Percentiles rank a stretch among this genome's conserved stretches.
Evolutionary conservation across 2,329 filamentous ascomycete species (phyloP).

Genomic region (Rhynchosporium graminicola): DNA sequence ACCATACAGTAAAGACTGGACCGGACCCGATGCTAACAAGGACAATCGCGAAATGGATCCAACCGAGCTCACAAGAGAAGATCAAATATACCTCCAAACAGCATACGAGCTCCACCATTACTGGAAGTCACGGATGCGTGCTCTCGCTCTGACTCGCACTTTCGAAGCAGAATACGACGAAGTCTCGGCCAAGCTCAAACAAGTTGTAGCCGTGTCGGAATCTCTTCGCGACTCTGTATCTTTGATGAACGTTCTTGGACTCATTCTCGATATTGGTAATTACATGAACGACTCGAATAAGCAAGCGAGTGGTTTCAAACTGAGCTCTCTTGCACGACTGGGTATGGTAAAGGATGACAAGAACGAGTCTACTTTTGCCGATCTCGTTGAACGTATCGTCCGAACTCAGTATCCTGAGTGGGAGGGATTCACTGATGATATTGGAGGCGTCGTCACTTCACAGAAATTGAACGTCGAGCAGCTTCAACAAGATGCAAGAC

Average conservation of each 20-base stretch:
- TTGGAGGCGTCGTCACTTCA: conserved; percentile 71
- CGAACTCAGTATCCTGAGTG: conserved; percentile 95
- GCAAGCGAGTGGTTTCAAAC: conserved; percentile 96
- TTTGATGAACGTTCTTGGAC: conserved; percentile 91
- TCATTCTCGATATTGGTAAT: conserved; percentile 97
- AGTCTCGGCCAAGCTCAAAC: conserved; percentile 78
- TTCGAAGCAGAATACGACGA: conserved; percentile 92
- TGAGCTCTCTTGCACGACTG: conserved; percentile 86
- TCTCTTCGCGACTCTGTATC: conserved; percentile 87
- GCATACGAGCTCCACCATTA: conserved; percentile 95
- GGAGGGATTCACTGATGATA: conserved; percentile 86
- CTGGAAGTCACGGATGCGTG: conserved; percentile 97
- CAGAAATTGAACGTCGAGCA: conserved; percentile 97
- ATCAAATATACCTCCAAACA: conserved; percentile 92
- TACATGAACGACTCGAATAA: conserved; percentile 99
- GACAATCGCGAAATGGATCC: conserved; percentile 85
- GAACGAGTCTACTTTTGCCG: conserved; percentile 94
- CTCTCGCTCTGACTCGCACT: conserved; percentile 78
- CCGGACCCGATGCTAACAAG: conserved; percentile 76
- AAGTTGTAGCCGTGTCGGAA: conserved; percentile 86
- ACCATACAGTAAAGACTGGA: conserved; percentile 96
- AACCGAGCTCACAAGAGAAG: conserved; percentile 83
- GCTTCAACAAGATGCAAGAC: conserved; percentile 81
- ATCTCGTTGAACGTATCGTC: conserved; percentile 94
- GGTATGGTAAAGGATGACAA: conserved; percentile 99